A percentile compares a stretch with the other conserved stretches of the same genome.
phyloP scores from a whole-genome alignment of 179 eudicot species.

The Drosera spatulata region DNA sequence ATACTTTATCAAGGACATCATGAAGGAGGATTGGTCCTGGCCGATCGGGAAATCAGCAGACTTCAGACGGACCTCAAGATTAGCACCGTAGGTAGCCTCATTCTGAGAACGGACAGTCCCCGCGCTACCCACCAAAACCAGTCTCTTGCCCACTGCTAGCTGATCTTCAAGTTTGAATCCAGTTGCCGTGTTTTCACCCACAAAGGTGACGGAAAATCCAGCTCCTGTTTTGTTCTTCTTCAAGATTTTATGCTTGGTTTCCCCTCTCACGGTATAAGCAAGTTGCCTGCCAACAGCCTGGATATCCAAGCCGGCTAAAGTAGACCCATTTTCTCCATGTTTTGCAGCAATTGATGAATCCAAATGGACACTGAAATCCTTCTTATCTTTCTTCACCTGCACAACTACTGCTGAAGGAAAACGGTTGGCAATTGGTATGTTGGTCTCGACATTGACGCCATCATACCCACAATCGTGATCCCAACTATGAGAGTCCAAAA shows the following conservation, averaged over 20 bases:
- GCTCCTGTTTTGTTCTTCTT: slow-evolving; percentile 82
- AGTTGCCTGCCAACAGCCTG: slow-evolving; percentile 77
- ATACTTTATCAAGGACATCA: slow-evolving; percentile 67
- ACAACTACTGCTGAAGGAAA: slow-evolving; percentile 58
- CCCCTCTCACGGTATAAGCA: slow-evolving; percentile 75
- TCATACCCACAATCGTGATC: slow-evolving; percentile 99
- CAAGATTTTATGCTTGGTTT: slow-evolving; percentile 61
- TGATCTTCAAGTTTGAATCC: slow-evolving; percentile 84
- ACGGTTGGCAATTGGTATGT: slow-evolving; percentile 42
- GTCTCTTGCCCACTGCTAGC: slow-evolving; percentile 52
- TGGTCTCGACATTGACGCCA: slow-evolving; percentile 83
- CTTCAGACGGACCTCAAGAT: slow-evolving; percentile 66
- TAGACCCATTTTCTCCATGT: slow-evolving; percentile 71
- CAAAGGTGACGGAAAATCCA: slow-evolving; percentile 70
- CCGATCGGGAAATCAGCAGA: slow-evolving; percentile 75
- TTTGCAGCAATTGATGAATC: slow-evolving; percentile 78
- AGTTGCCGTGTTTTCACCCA: slow-evolving; percentile 79
- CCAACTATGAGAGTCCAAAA: slow-evolving; percentile 93
- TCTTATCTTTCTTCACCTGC: slow-evolving; percentile 86
- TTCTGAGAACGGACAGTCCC: slow-evolving; percentile 71
- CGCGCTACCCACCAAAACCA: slow-evolving; percentile 59
- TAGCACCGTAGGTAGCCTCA: slow-evolving; percentile 88
- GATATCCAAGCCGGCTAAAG: slow-evolving; percentile 76
- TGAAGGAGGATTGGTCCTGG: slow-evolving; percentile 66
- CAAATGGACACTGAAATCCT: slow-evolving; percentile 68